phyloP scores from a whole-genome alignment of 192 early-diverging fungal species.

The Physocladia obscura region DNA sequence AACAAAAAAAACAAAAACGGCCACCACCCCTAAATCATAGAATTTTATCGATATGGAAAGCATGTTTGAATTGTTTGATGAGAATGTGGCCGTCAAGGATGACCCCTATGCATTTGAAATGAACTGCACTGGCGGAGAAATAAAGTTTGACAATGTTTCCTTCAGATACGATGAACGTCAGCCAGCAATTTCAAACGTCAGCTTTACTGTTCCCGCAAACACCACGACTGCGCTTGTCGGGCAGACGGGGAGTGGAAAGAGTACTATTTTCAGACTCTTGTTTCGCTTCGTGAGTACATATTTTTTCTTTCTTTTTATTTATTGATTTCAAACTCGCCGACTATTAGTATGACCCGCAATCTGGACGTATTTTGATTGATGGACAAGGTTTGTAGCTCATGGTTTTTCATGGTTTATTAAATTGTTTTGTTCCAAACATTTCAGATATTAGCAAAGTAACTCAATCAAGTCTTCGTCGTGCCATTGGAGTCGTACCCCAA shows the following conservation, averaged over 20 bases:
- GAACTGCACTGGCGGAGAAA: constrained; percentile 56
- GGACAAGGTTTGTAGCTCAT: constrained; percentile 66
- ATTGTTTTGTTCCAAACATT: neutral
- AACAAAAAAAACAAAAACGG: too few species aligned
- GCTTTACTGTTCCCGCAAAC: constrained; percentile 69
- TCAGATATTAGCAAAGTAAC: constrained; percentile 40
- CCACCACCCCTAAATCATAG: neutral
- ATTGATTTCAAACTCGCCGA: neutral
- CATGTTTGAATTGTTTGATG: constrained; percentile 81
- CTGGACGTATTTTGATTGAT: constrained; percentile 83
- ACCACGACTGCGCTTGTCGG: constrained; percentile 79
- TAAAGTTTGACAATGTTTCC: constrained; percentile 72
- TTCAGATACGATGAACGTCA: constrained; percentile 75
- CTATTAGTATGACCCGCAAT: constrained; percentile 76
- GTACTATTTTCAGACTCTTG: constrained; percentile 39
- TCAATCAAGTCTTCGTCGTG: constrained; percentile 72
- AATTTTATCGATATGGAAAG: constrained; percentile 90
- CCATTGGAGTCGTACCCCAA: constrained; percentile 89
- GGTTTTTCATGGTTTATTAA: neutral
- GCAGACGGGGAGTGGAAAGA: constrained; percentile 69
- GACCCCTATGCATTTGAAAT: constrained; percentile 59
- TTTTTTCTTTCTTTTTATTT: constrained; percentile 35
- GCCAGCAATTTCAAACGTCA: constrained; percentile 62
- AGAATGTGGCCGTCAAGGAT: constrained; percentile 66
- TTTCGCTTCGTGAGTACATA: constrained; percentile 29